phyloP scores from a whole-genome alignment of 106 monocot genomes.

The Dendrobium officinale region DNA sequence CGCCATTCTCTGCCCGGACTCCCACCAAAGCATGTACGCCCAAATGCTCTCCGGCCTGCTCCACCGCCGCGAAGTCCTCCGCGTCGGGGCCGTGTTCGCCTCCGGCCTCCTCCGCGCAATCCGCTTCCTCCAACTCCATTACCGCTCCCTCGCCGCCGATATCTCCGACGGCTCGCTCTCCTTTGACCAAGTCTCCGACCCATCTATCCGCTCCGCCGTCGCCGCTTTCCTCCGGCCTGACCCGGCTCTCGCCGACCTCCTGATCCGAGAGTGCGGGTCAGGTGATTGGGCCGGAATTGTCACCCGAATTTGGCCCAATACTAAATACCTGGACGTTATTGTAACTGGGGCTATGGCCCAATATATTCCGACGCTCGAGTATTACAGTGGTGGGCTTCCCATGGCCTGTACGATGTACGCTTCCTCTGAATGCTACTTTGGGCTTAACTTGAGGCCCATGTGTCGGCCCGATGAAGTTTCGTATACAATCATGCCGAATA shows the following conservation, averaged over 20 bases:
- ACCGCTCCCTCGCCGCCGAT: constrained; percentile 33
- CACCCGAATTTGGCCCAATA: constrained; percentile 2
- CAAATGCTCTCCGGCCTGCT: constrained; percentile 51
- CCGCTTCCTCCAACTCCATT: constrained; percentile 64
- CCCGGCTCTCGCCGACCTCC: constrained; percentile 2
- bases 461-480: constrained; percentile 38
- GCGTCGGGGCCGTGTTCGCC: constrained; percentile 61
- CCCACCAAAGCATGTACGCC: constrained; percentile 30
- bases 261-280: neutral
- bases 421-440: constrained; percentile 90
- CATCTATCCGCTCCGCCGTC: constrained; percentile 27
- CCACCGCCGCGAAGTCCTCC: constrained; percentile 47
- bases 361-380: constrained; percentile 41
- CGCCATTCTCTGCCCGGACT: constrained; percentile 33
- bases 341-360: constrained; percentile 11
- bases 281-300: constrained; percentile 4
- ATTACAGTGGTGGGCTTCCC: constrained; percentile 71
- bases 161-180: constrained; percentile 33
- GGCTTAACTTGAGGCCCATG: constrained; percentile 75
- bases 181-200: constrained; percentile 25
- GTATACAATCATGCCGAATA: constrained; percentile 24
- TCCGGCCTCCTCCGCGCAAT: constrained; percentile 69
- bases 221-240: constrained; percentile 26
- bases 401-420: constrained; percentile 96
- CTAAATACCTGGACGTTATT: constrained; percentile 8